Conservation (phyloP, 352 stramenopile species). For the Globisporangium paddicum region DNA sequence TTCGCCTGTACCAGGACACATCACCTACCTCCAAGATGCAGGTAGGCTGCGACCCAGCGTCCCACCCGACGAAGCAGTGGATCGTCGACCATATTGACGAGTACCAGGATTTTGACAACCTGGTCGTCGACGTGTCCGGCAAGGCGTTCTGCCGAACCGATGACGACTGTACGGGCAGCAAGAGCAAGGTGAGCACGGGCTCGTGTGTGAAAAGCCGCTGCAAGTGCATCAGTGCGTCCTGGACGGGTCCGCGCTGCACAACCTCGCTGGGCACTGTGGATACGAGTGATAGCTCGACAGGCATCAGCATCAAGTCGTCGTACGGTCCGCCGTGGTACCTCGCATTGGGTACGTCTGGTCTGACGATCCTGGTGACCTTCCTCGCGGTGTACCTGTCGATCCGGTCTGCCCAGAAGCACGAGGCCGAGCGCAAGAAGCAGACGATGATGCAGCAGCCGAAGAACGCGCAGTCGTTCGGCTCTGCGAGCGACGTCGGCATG, state of each 20-base stretch:
- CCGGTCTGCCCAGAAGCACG: constrained; percentile 1
- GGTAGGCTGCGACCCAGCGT: constrained; percentile 49
- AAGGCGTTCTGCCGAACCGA: constrained; percentile 50
- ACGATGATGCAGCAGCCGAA: constrained; percentile 20
- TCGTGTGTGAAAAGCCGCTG: constrained; percentile 32
- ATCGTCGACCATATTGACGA: constrained; percentile 74
- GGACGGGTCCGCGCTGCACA: constrained; percentile 51
- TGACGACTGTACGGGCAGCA: constrained; percentile 45
- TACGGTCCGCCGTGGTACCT: constrained; percentile 14
- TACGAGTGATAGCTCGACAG: neutral
- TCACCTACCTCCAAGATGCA: no score
- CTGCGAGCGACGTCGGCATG: constrained; percentile 15
- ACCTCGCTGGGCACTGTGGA: constrained; percentile 4
- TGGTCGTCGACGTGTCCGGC: constrained; percentile 48
- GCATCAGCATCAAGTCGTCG: constrained; percentile 12
- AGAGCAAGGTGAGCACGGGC: constrained; percentile 23
- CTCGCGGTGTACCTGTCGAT: constrained; percentile 7
- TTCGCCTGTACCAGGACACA: no score
- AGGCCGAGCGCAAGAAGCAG: constrained; percentile 8
- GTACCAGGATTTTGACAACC: constrained; percentile 66
- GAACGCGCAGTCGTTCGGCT: constrained; percentile 14
- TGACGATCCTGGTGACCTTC: constrained; percentile 9
- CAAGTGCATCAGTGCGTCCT: constrained; percentile 28
- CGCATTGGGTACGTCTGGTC: neutral
- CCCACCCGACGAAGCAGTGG: constrained; percentile 69